Conservation (phyloP, 441 rosid genomes). For the Hura crepitans region DNA sequence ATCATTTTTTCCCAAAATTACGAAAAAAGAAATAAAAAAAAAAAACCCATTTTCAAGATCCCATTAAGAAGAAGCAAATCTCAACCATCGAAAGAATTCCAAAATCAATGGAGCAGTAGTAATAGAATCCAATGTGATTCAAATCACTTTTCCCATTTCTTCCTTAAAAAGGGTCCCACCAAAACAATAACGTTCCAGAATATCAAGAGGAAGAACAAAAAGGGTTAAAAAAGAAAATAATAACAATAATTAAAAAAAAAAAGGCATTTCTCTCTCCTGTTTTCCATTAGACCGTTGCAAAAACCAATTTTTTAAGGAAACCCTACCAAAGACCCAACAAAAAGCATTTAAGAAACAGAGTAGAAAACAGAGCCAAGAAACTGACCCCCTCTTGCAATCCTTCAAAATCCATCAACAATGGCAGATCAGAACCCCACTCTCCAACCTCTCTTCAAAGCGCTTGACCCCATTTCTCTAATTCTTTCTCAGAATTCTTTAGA, state of each 20-base stretch:
- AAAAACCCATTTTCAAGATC: not conserved
- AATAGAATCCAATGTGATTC: slow-evolving; percentile 25
- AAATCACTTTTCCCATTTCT: not conserved
- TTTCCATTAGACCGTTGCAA: slow-evolving; percentile 48
- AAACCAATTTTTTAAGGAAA: slow-evolving; percentile 16
- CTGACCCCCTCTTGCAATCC: not conserved
- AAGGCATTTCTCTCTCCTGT: not conserved
- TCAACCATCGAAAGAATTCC: not conserved
- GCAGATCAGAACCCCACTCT: slow-evolving; percentile 34
- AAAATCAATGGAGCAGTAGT: slow-evolving; percentile 6
- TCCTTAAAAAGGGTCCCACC: slow-evolving; percentile 27
- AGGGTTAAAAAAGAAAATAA: not conserved
- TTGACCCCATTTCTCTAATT: slow-evolving; percentile 56
- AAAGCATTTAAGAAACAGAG: not conserved
- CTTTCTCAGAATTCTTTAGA: slow-evolving; percentile 46
- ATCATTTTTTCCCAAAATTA: not conserved
- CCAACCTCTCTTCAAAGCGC: slow-evolving; percentile 32
- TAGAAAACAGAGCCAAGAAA: slow-evolving; percentile 12
- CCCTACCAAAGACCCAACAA: not conserved
- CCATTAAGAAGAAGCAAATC: not conserved
- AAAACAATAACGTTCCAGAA: slow-evolving; percentile 30
- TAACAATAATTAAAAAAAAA: slow-evolving; percentile 1
- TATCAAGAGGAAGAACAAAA: not conserved
- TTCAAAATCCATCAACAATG: slow-evolving; percentile 25
- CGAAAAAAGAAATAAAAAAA: not conserved